Percentiles rank a stretch among this genome's conserved stretches.
These are phyloP conservation scores for Inga leiocalycina DNA, from an alignment of 306 rosid genomes.

Conservation along the genomic window DNA sequence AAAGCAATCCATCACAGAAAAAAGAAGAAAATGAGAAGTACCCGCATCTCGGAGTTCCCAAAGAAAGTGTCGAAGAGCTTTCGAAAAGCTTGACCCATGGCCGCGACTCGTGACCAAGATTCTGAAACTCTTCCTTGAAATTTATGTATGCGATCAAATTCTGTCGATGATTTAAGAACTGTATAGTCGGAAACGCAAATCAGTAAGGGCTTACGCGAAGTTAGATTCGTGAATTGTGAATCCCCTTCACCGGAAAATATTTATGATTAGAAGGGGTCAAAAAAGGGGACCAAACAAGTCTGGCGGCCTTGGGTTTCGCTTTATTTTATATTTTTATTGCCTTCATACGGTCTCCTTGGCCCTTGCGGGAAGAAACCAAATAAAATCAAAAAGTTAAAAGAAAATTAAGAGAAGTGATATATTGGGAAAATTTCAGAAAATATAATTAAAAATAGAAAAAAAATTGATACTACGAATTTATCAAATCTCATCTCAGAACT, in stretches of 20 bases:
- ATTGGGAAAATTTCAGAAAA: no score
- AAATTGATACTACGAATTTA: no score
- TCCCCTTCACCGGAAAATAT: neutral
- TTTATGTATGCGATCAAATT: neutral
- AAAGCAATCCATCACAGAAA: neutral
- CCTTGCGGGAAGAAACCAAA: neutral
- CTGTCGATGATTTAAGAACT: neutral
- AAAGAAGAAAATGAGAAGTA: neutral
- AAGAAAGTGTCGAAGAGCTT: conserved; percentile 56
- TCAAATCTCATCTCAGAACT: no score
- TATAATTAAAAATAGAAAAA: no score
- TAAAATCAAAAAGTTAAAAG: neutral
- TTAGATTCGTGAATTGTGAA: conserved; percentile 15
- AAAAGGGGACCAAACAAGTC: neutral
- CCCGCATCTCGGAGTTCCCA: conserved; percentile 56
- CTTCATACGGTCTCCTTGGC: neutral
- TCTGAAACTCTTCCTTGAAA: neutral
- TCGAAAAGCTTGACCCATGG: conserved; percentile 63
- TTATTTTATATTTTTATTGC: neutral
- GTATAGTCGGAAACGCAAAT: neutral
- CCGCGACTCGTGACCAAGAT: neutral
- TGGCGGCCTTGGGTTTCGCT: neutral
- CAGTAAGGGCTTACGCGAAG: neutral
- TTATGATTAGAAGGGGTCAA: conserved; percentile 14
- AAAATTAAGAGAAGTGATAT: no score